Evolutionary conservation across 2,329 filamentous ascomycete species (phyloP), one percentile per base, ranked within the genome.

Genomic region (Xylaria sp.): DNA sequence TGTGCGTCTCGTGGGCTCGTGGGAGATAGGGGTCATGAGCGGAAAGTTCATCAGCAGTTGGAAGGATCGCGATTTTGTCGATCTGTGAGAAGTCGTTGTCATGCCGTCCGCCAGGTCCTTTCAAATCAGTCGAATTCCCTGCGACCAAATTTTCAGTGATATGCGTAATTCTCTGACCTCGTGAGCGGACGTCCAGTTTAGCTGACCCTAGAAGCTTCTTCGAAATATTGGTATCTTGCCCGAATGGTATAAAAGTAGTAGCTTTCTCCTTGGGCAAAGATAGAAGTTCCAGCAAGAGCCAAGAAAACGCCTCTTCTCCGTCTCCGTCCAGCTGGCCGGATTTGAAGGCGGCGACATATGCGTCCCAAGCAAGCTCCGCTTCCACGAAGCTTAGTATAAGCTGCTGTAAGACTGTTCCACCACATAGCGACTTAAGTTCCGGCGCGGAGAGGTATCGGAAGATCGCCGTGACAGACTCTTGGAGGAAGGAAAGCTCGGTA

Each of bases 71-170:
- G 36, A 93, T 88, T 0, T 87, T 63, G 0, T 86, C 83, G 71
- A 89, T 89, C 69, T 93, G 83, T 1, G 73, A 79, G 74, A 86
- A 86, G 72, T 94, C 92, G 62, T 94, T 94, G 76, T 94, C 90
- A 69, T 94, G 91, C 0, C 92, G 85, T 0, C 91, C 90, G 0
- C 92, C 92, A 9, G 0, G 90, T 85, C 1, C 73, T 61, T 9
- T 50, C 51, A 14, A 14, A 17, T 42, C 11, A 32, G 11, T 47
- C 19, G 45, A 12, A 51, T 50, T 32, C 12, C 54, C 39, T 51
- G 42, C 34, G 48, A 55, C 2, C 77, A 76, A 24, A 67, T 62
- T 6, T 76, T 76, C 48, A 80, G 65, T 21, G 78, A 69, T 64
- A 17, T 64, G 4, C 84, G 61, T 1, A 79, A 72, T 47, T 81